Evolutionary conservation across 306 rosid genomes (phyloP).

Genomic region (Prunus fruticosa): DNA sequence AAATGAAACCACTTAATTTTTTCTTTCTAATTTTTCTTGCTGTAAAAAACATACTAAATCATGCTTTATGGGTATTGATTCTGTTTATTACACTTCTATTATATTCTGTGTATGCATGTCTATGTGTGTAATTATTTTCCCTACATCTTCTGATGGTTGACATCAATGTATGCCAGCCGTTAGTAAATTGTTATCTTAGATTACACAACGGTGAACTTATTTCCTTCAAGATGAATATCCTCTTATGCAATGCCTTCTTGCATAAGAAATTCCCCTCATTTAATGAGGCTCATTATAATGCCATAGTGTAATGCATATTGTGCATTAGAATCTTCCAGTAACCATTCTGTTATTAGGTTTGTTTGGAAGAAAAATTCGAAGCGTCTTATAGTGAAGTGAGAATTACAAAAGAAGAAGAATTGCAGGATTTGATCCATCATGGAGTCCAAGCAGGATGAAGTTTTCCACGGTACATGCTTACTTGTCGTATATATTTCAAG

Average conservation of each 20-base stretch:
- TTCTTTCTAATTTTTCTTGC: neutral
- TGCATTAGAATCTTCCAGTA: neutral
- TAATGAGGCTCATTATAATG: neutral
- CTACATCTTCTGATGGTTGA: neutral
- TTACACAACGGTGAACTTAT: neutral
- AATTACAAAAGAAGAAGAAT: neutral
- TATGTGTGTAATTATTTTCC: neutral
- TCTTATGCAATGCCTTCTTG: neutral
- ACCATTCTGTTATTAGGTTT: neutral
- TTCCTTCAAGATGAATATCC: neutral
- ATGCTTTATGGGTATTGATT: neutral
- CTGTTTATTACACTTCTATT: neutral
- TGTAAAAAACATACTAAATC: neutral
- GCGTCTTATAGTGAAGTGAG: neutral
- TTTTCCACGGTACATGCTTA: constrained; percentile 39
- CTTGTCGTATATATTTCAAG: neutral
- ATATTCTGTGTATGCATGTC: neutral
- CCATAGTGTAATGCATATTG: neutral
- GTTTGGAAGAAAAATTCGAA: neutral
- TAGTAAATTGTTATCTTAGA: neutral
- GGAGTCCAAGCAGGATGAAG: constrained; percentile 40
- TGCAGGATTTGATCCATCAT: constrained; percentile 30
- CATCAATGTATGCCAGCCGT: neutral
- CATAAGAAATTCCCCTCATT: neutral
- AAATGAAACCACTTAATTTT: neutral